Base-by-base conservation (phyloP, 176 grass and related monocot species). In the Leersia perrieri region DNA sequence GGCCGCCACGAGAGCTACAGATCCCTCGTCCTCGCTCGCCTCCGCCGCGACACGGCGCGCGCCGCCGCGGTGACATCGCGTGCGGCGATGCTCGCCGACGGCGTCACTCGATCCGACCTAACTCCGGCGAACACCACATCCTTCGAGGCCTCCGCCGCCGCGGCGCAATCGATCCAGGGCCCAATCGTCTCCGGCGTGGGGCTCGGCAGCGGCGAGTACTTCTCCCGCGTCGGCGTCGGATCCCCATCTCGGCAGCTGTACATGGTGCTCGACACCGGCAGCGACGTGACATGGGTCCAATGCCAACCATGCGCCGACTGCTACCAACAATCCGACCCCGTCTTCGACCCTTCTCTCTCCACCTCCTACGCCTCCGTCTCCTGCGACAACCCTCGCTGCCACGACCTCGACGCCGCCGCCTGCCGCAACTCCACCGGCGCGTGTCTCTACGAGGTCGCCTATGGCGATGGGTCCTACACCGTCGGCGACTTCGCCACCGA, bases 401-500 rank as follows among this genome's bases (percentile, higher is more conserved):
- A 35, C 47, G 85, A 82, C 44, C 93, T 99, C 12, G 97, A 99
- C 53, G 87, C 85, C 28, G 92, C 92, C 10, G 93, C 97, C 3
- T 99, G 91, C 83, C 77, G 93, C 57, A 99, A 93, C 86, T 78
- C 95, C 55, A 89, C 97, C 0, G 83, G 83, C 11, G 78, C 82
- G 0, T 90, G 89, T 41, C 89, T 90, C 84, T 91, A 88, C 82
- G 84, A 94, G 82, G 97, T 99, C 1, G 92, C 90, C 47, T 99
- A 99, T 82, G 96, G 96, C 47, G 96, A 99, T 66, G 96, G 96
- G 2, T 99, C 96, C 51, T 99, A 95, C 87, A 99, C 96, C 13
- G 92, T 99, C 4, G 93, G 93, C 16, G 97, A 99, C 81, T 96
- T 99, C 71, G 89, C 87, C 14, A 92, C 88, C 4, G 97, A 99